phyloP scores from a whole-genome alignment of 2,329 filamentous ascomycete genomes.

The Xylaria multiplex region DNA sequence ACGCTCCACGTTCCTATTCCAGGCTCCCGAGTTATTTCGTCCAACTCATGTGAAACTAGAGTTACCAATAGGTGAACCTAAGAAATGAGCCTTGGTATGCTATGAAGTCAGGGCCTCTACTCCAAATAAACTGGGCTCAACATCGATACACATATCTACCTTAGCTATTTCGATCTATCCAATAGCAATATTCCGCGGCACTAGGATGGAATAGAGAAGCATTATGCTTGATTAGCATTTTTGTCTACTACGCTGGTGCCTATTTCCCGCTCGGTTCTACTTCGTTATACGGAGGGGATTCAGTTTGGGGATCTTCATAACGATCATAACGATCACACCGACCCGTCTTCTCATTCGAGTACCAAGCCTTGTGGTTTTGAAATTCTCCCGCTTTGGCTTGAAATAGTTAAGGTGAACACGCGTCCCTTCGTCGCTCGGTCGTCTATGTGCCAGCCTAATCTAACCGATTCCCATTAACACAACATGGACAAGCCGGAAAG shows the following conservation, averaged over 20 bases:
- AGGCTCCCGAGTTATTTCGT: constrained; percentile 12
- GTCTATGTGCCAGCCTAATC: constrained; percentile 3
- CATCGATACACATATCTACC: not conserved
- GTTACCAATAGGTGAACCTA: constrained; percentile 22
- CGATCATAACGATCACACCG: constrained; percentile 7
- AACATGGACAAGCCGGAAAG: constrained; percentile 13
- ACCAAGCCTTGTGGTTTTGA: constrained; percentile 18
- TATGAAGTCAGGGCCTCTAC: constrained; percentile 1
- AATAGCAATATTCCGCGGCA: not conserved
- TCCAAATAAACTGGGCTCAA: not conserved
- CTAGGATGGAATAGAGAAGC: not conserved
- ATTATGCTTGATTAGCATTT: not conserved
- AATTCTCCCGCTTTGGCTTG: constrained; percentile 17
- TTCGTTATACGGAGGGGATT: not conserved
- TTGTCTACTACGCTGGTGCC: not conserved
- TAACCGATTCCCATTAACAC: constrained; percentile 19
- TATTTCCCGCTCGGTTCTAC: not conserved
- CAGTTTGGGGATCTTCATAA: not conserved
- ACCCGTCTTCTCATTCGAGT: not conserved
- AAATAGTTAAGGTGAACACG: constrained; percentile 20
- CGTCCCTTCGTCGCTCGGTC: constrained; percentile 20
- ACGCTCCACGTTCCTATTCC: constrained; percentile 18
- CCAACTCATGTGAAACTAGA: constrained; percentile 33
- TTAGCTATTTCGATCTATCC: not conserved
- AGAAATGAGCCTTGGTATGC: constrained; percentile 12